Evolutionary conservation across 2,329 filamentous ascomycete genomes (phyloP).

Genomic region (Cadophora gregata): DNA sequence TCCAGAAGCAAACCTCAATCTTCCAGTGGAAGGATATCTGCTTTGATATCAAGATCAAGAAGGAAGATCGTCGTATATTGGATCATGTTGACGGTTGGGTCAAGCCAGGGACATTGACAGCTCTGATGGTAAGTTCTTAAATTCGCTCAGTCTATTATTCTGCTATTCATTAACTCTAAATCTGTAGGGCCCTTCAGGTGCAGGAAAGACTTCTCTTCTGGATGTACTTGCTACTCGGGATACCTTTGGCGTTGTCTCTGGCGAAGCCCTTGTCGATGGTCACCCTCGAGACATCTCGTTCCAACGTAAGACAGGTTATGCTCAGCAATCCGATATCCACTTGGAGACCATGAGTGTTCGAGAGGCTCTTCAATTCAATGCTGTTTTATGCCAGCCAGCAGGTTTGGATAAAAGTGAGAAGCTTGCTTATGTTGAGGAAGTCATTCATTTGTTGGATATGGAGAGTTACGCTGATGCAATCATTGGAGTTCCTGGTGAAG

Average conservation of each 20-base stretch:
- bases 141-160: slow-evolving; percentile 49
- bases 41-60: slow-evolving; percentile 76
- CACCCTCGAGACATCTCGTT: slow-evolving; percentile 62
- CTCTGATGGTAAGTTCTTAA: slow-evolving; percentile 72
- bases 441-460: slow-evolving; percentile 91
- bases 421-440: slow-evolving; percentile 85
- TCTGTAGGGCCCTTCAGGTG: slow-evolving; percentile 64
- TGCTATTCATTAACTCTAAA: slow-evolving; percentile 63
- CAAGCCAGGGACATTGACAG: slow-evolving; percentile 72
- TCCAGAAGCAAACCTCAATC: slow-evolving; percentile 36
- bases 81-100: slow-evolving; percentile 74
- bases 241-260: slow-evolving; percentile 85
- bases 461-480: slow-evolving; percentile 87
- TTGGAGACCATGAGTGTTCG: slow-evolving; percentile 82
- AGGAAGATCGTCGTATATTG: slow-evolving; percentile 65
- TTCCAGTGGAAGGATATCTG: slow-evolving; percentile 53
- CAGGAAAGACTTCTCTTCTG: slow-evolving; percentile 83
- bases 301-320: slow-evolving; percentile 90
- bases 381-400: slow-evolving; percentile 79
- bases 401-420: slow-evolving; percentile 77
- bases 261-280: slow-evolving; percentile 65
- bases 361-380: slow-evolving; percentile 85
- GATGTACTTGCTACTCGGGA: slow-evolving; percentile 80
- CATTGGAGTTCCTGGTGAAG: slow-evolving; percentile 84
- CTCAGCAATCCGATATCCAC: slow-evolving; percentile 91